These are phyloP conservation scores for Fusarium sp. DNA, from an alignment of 2,329 filamentous ascomycete species.

Conservation along the genomic window DNA sequence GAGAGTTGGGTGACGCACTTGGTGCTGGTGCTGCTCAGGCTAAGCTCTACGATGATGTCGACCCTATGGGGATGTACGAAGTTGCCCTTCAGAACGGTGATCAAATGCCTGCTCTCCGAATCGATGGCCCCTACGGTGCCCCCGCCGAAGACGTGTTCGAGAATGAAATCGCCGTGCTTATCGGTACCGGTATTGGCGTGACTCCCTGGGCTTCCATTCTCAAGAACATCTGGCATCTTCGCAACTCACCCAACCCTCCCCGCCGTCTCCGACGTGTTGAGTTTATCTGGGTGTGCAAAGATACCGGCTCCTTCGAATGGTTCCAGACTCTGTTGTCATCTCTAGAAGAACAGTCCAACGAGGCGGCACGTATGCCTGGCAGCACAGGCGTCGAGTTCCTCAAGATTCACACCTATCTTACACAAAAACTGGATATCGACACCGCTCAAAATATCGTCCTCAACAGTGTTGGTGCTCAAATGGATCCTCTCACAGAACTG, in stretches of 20 bases:
- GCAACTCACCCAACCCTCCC: slow-evolving; percentile 89
- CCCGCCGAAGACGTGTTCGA: slow-evolving; percentile 98
- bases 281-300: slow-evolving; percentile 99
- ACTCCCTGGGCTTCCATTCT: slow-evolving; percentile 89
- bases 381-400: slow-evolving; percentile 85
- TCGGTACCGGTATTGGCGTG: slow-evolving; percentile 88
- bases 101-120: slow-evolving; percentile 88
- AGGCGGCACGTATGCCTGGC: slow-evolving; percentile 75
- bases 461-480: slow-evolving; percentile 88
- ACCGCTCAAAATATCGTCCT: slow-evolving; percentile 97
- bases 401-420: slow-evolving; percentile 97
- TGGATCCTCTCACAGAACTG: slow-evolving; percentile 93
- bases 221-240: slow-evolving; percentile 98
- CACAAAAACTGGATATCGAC: slow-evolving; percentile 90
- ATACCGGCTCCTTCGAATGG: slow-evolving; percentile 97
- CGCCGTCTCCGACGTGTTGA: slow-evolving; percentile 92
- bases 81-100: slow-evolving; percentile 94
- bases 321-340: slow-evolving; percentile 95
- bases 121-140: slow-evolving; percentile 96
- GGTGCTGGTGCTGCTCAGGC: slow-evolving; percentile 89
- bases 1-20: slow-evolving; percentile 92
- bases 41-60: slow-evolving; percentile 90
- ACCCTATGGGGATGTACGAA: slow-evolving; percentile 97
- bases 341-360: slow-evolving; percentile 85
- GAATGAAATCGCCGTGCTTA: slow-evolving; percentile 88